phyloP scores from a whole-genome alignment of 495 filamentous ascomycete genomes.

The Melanomma pulvis-pyrius region DNA sequence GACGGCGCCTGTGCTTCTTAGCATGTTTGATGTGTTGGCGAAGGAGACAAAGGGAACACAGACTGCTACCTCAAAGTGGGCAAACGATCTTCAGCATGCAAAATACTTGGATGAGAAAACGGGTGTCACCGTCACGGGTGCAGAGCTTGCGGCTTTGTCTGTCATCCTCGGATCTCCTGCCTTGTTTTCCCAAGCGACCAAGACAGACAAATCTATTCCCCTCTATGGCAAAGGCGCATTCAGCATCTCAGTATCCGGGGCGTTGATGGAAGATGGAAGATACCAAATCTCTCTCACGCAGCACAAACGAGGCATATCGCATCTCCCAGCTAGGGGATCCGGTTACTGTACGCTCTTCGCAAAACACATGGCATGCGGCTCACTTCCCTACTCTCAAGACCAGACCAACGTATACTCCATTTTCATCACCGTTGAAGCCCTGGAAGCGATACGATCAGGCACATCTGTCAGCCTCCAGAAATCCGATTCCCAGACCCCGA shows the following conservation, averaged over 20 bases:
- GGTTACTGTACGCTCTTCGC: constrained; percentile 22
- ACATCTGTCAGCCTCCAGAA: not conserved
- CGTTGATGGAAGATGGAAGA: not conserved
- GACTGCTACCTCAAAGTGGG: not conserved
- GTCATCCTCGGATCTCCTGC: constrained; percentile 6
- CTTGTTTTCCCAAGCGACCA: not conserved
- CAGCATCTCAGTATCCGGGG: constrained; percentile 11
- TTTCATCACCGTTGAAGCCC: constrained; percentile 7
- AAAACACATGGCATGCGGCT: constrained; percentile 23
- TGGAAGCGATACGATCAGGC: constrained; percentile 10
- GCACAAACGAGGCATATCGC: constrained; percentile 14
- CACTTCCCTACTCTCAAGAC: constrained; percentile 21
- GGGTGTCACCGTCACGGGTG: not conserved
- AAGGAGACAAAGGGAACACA: not conserved
- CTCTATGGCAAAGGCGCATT: constrained; percentile 6
- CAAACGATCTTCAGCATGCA: constrained; percentile 8
- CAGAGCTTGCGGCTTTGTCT: constrained; percentile 18
- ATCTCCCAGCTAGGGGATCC: constrained; percentile 15
- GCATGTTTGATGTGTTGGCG: not conserved
- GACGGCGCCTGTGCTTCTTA: constrained; percentile 4
- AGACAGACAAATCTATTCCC: not conserved
- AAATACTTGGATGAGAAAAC: constrained; percentile 8
- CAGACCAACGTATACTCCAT: constrained; percentile 4
- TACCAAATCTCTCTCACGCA: constrained; percentile 14
- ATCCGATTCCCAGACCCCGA: not conserved